Conservation (phyloP, 2,329 filamentous ascomycete genomes). For the Cordyceps fumosorosea region DNA sequence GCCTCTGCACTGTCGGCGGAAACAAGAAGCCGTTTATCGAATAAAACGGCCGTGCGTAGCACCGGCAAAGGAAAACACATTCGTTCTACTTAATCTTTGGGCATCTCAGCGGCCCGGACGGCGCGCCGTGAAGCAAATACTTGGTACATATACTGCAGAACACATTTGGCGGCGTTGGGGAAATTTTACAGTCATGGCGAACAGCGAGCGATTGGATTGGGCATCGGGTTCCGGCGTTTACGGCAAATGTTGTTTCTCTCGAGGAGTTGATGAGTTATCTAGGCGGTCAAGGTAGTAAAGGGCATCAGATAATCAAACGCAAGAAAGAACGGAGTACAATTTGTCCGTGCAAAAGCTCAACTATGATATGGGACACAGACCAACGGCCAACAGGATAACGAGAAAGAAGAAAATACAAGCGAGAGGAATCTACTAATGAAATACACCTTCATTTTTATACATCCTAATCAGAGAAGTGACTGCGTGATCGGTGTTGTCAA, state of each 20-base stretch:
- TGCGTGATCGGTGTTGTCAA: too few relatives aligned
- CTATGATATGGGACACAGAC: not conserved
- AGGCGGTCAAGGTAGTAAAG: not conserved
- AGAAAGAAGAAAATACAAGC: not conserved
- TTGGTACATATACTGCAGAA: not conserved
- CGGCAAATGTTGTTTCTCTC: not conserved
- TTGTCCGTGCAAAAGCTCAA: not conserved
- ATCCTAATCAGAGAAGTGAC: too few relatives aligned
- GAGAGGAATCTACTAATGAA: too few relatives aligned
- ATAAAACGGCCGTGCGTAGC: conserved; percentile 26
- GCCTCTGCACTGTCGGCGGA: conserved; percentile 56
- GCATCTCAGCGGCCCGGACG: not conserved
- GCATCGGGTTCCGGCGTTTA: conserved; percentile 9
- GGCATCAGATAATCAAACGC: not conserved
- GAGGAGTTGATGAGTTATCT: not conserved
- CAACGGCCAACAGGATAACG: not conserved
- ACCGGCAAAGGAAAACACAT: not conserved
- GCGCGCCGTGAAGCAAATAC: not conserved
- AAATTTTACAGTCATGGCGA: not conserved
- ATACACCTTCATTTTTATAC: too few relatives aligned
- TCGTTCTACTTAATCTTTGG: not conserved
- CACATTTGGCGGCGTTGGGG: conserved; percentile 3
- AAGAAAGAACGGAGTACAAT: not conserved
- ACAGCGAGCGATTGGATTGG: conserved; percentile 9
- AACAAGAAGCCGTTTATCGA: conserved; percentile 62